Evolutionary conservation across 805 yeast genomes (phyloP).

Genomic region (Kodamaea restingae): DNA sequence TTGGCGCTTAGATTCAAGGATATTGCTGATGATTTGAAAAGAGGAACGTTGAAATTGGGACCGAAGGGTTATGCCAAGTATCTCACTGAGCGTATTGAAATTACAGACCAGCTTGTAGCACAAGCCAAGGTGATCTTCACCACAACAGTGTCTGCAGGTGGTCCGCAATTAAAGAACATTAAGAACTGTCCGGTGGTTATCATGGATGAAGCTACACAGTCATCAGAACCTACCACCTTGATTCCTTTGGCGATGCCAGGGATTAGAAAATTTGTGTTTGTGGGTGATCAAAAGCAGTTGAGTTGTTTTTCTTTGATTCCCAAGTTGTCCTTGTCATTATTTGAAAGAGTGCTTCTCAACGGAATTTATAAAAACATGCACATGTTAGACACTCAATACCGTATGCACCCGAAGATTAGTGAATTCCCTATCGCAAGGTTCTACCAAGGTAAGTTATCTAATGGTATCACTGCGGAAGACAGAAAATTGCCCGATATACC

Average conservation of each 20-base stretch:
- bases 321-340: slow-evolving; percentile 59
- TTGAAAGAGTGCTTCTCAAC: slow-evolving; percentile 61
- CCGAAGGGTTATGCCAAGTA: slow-evolving; percentile 49
- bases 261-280: slow-evolving; percentile 62
- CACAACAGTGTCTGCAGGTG: slow-evolving; percentile 71
- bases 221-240: slow-evolving; percentile 67
- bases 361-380: slow-evolving; percentile 58
- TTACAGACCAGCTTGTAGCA: slow-evolving; percentile 48
- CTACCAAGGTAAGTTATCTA: slow-evolving; percentile 45
- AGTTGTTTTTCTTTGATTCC: slow-evolving; percentile 70
- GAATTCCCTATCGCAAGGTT: slow-evolving; percentile 54
- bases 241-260: slow-evolving; percentile 70
- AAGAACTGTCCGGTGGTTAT: slow-evolving; percentile 60
- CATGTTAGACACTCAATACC: slow-evolving; percentile 66
- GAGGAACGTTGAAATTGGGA: slow-evolving; percentile 17
- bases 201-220: slow-evolving; percentile 77
- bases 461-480: slow-evolving; percentile 56
- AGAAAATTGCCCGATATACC: slow-evolving; percentile 45
- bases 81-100: slow-evolving; percentile 39
- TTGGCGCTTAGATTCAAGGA: slow-evolving; percentile 45
- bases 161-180: slow-evolving; percentile 54
- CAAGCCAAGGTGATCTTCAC: slow-evolving; percentile 71
- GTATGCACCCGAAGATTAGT: slow-evolving; percentile 64
- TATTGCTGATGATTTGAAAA: slow-evolving; percentile 39
- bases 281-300: slow-evolving; percentile 73